Conservation (phyloP, 495 filamentous ascomycete genomes). For the Aspergillus egyptiacus region DNA sequence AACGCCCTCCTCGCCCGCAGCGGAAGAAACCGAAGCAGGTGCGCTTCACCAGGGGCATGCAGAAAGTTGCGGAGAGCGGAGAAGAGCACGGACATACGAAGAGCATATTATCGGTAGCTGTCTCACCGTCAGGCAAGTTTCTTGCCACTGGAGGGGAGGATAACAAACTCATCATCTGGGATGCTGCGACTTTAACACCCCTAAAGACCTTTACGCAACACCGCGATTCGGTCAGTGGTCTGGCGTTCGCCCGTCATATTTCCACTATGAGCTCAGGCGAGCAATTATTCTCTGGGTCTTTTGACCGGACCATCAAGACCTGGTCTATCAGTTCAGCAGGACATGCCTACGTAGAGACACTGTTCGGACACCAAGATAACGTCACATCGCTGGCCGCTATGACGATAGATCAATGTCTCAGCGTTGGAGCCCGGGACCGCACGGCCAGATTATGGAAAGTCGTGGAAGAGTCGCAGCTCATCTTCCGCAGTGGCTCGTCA, state of each 20-base stretch:
- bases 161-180: slow-evolving; percentile 77
- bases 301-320: slow-evolving; percentile 83
- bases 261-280: slow-evolving; percentile 52
- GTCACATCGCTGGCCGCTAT: slow-evolving; percentile 78
- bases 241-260: slow-evolving; percentile 81
- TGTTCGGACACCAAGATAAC: slow-evolving; percentile 92
- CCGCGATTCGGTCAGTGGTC: slow-evolving; percentile 74
- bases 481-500: slow-evolving; percentile 77
- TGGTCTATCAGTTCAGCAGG: slow-evolving; percentile 62
- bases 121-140: slow-evolving; percentile 81
- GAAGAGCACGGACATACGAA: slow-evolving; percentile 68
- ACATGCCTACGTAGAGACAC: slow-evolving; percentile 82
- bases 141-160: slow-evolving; percentile 86
- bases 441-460: slow-evolving; percentile 97
- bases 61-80: slow-evolving; percentile 53
- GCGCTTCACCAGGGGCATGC: slow-evolving; percentile 57
- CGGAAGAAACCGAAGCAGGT: slow-evolving; percentile 67
- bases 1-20: slow-evolving; percentile 57
- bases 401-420: slow-evolving; percentile 79
- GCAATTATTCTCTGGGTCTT: slow-evolving; percentile 81
- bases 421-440: slow-evolving; percentile 82
- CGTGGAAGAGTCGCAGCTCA: slow-evolving; percentile 86
- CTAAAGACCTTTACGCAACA: slow-evolving; percentile 85
- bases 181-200: slow-evolving; percentile 68
- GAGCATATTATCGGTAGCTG: slow-evolving; percentile 73